Conservation (phyloP, 2,329 filamentous ascomycete species). For the Pestalotiopsis sp. region DNA sequence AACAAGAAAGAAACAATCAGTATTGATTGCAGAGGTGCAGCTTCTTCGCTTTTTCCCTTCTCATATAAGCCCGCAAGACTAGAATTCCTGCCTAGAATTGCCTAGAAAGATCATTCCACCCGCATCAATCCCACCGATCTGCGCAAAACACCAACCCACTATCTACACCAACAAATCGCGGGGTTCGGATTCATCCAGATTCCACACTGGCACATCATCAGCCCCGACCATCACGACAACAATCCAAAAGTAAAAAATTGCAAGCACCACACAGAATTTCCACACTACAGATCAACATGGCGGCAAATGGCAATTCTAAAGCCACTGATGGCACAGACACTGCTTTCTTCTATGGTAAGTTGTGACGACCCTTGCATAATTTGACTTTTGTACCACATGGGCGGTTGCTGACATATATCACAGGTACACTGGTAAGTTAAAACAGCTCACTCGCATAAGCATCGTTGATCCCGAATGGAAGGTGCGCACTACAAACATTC, state of each 20-base stretch:
- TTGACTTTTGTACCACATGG: not conserved
- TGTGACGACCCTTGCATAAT: not conserved
- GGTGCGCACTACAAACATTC: constrained; percentile 4
- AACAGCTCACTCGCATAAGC: not conserved
- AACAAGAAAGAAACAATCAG: too few species aligned
- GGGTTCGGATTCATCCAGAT: not conserved
- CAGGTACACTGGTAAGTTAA: constrained; percentile 41
- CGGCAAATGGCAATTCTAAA: constrained; percentile 14
- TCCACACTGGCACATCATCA: not conserved
- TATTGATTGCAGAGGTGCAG: too few species aligned
- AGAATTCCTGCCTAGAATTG: not conserved
- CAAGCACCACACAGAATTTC: not conserved
- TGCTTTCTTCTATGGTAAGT: constrained; percentile 61
- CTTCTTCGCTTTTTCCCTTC: too few species aligned
- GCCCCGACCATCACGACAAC: not conserved
- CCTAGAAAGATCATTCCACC: not conserved
- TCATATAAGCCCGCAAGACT: too few species aligned
- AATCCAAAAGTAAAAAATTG: not conserved
- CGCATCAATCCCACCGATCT: not conserved
- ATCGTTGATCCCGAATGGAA: not conserved
- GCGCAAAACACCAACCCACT: not conserved
- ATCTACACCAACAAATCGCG: not conserved
- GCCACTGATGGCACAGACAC: constrained; percentile 31
- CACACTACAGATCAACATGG: constrained; percentile 1
- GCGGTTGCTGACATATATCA: constrained; percentile 23